phyloP scores from a whole-genome alignment of 169 alveolate species.

The Cryptosporidium bovis region DNA sequence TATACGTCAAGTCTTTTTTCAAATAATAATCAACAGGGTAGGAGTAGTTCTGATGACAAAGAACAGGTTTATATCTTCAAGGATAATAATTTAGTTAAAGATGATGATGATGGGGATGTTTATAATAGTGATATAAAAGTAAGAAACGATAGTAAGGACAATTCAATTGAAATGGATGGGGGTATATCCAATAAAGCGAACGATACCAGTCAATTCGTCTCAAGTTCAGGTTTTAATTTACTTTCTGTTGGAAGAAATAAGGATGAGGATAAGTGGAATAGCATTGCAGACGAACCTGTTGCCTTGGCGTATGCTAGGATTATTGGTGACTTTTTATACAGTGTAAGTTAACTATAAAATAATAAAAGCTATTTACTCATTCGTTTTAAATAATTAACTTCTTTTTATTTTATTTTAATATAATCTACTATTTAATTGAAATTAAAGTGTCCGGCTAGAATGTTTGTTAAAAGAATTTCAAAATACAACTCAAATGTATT shows the following conservation, averaged over 20 bases:
- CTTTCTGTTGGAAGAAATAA: conserved; percentile 50
- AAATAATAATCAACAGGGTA: neutral
- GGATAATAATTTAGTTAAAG: neutral
- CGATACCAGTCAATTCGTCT: conserved; percentile 14
- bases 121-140: neutral
- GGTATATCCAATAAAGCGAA: neutral
- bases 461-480: conserved; percentile 45
- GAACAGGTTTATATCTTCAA: neutral
- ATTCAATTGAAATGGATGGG: neutral
- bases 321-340: conserved; percentile 59
- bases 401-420: neutral
- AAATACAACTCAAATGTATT: conserved; percentile 42
- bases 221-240: conserved; percentile 62
- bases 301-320: conserved; percentile 66
- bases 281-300: conserved; percentile 45
- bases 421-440: neutral
- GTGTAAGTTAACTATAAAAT: conserved; percentile 30
- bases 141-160: neutral
- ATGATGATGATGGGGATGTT: neutral
- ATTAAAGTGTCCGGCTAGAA: conserved; percentile 65
- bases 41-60: neutral
- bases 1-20: conserved; percentile 18
- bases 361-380: neutral
- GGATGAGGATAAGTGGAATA: conserved; percentile 61
- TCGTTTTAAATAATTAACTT: neutral